Evolutionary conservation across 805 yeast genomes (phyloP), one percentile per base, ranked within the genome.

Genomic region (Candida maris): DNA sequence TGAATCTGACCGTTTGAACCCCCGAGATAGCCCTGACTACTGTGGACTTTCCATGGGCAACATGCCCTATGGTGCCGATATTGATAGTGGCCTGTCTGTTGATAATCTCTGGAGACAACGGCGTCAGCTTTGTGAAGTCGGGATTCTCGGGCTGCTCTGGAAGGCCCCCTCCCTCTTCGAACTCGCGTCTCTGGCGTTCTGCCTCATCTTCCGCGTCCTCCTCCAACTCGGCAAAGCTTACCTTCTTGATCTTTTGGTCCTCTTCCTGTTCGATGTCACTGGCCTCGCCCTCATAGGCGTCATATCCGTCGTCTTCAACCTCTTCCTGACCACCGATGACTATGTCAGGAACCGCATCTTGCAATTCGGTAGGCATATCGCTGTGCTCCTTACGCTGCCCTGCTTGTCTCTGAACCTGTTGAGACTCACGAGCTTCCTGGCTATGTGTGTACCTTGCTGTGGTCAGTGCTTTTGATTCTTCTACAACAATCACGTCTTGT

Each of bases 51-150:
- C 98, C 98, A 70, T 93, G 97, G 67, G 93, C 98, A 51, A 91
- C 97, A 65, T 91, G 98, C 50, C 98, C 98, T 61, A 91, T 91
- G 59, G 97, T 91, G 67, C 99, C 99, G 59, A 93, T 93, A 66
- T 93, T 93, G 61, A 93, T 87, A 33, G 99, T 93, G 45, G 99
- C 99, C 71, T 93, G 99, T 76, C 98, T 85, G 65, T 85, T 86
- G 68, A 93, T 93, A 60, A 93, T 94, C 58, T 89, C 98, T 37
- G 95, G 93, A 6, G 94, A 82, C 45, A 86, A 70, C 22, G 98
- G 97, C 32, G 91, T 85, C 67, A 93, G 68, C 48, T 68, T 59
- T 27, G 83, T 49, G 56, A 91, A 83, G 59, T 89, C 96, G 40
- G 95, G 95, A 65, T 85, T 71, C 26, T 74, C 82, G 39, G 96